Evolutionary conservation across 2,329 filamentous ascomycete genomes (phyloP), one percentile per base, ranked within the genome.

Genomic region (Cordyceps sp.): DNA sequence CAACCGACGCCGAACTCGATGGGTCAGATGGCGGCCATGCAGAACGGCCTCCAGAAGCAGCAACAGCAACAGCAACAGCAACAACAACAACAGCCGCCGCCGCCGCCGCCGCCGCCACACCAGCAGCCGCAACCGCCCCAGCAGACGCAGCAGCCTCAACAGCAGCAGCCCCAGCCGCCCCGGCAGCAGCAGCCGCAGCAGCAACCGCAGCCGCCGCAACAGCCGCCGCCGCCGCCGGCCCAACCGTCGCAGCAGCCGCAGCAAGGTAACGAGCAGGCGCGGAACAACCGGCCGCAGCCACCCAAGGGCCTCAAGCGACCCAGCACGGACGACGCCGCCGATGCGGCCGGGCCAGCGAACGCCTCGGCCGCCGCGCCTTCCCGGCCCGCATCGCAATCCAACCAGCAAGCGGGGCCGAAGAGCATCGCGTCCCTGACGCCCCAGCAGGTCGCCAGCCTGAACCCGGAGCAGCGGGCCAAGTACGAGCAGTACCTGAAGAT

Each of bases 271-370:
- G 42, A 46, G 20, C 45, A 49, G 33, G 36, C 40, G 26, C 43
- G 46, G 21, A 45, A 37, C 29, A 36, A 39, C 35, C 35, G 48
- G 34, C 33, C 40, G 24, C 41, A 49, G 29, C 32, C 48, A 30
- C 31, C 40, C 18, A 69, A 64, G 45, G 62, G 52, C 30, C 52
- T 67, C 27, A 71, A 72, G 50, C 62, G 67, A 1, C 52, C 64
- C 4, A 64, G 52, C 32, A 49, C 55, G 4, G 66, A 69, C 17
- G 65, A 69, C 29, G 40, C 37, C 9, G 38, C 38, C n/a, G 58
- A 61, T 17, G 36, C 38, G 10, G 27, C 40, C 3, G 37, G 45
- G 15, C 27, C 33, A 2, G 34, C 42, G 2, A 49, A 46, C 27
- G 34, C 45, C 21, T n/a, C n/a, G n/a, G 20, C 6, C 13, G 26